Conservation (phyloP, 106 monocot species). For the Agapanthus africanus region DNA sequence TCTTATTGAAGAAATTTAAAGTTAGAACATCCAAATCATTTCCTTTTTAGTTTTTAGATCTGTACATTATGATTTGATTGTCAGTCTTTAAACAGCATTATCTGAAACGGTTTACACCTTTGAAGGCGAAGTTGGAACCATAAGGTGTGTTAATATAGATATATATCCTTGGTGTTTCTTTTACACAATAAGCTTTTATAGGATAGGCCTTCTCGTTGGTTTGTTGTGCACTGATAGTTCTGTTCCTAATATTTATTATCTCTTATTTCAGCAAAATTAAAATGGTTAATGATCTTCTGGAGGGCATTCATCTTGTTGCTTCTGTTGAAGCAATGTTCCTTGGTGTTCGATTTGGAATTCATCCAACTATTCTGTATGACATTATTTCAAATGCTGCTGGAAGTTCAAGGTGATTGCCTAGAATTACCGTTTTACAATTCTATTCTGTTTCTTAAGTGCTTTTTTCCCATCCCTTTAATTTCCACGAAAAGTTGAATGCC, state of each 20-base stretch:
- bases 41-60: constrained; percentile 1
- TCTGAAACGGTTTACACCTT: constrained; percentile 43
- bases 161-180: constrained; percentile 1
- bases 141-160: constrained; percentile 35
- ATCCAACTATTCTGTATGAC: constrained; percentile 83
- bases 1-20: background rate
- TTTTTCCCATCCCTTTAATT: constrained; percentile 6
- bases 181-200: too few species aligned
- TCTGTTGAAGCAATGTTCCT: constrained; percentile 88
- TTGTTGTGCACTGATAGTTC: background rate
- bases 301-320: constrained; percentile 81
- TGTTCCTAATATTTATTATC: background rate
- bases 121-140: constrained; percentile 46
- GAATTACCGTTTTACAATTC: background rate
- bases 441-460: background rate
- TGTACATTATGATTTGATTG: constrained; percentile 15
- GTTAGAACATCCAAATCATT: too few species aligned
- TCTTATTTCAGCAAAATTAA: constrained; percentile 62
- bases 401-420: constrained; percentile 66
- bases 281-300: constrained; percentile 72
- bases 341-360: constrained; percentile 74
- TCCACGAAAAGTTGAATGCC: background rate
- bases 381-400: constrained; percentile 99
- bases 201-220: too few species aligned
- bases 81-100: constrained; percentile 37